phyloP scores from a whole-genome alignment of 2,329 filamentous ascomycete genomes.

The Sclerotinia sclerotiorum region DNA sequence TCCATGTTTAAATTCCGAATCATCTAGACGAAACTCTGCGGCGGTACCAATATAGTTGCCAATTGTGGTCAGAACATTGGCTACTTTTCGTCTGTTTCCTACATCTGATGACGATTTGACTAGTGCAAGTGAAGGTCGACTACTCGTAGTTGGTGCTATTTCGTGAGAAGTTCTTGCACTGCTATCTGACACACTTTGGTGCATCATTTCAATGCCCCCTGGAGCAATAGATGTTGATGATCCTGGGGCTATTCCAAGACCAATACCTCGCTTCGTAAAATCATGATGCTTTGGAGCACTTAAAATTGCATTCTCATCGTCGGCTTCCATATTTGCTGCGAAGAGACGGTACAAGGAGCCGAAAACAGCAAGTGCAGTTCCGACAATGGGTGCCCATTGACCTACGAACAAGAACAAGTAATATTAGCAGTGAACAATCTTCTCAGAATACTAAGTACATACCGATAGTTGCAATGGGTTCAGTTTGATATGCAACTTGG shows the following conservation, averaged over 20 bases:
- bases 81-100: conserved; percentile 46
- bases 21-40: conserved; percentile 49
- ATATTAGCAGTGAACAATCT: conserved; percentile 28
- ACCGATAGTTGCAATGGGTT: conserved; percentile 62
- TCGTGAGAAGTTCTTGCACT: conserved; percentile 15
- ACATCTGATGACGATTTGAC: conserved; percentile 18
- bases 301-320: conserved; percentile 18
- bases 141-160: background rate
- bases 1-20: conserved; percentile 49
- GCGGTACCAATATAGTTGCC: conserved; percentile 50
- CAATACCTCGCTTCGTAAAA: conserved; percentile 8
- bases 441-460: conserved; percentile 34
- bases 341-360: conserved; percentile 59
- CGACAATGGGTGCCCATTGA: conserved; percentile 61
- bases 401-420: conserved; percentile 43
- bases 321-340: conserved; percentile 24
- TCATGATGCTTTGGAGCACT: conserved; percentile 19
- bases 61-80: conserved; percentile 46
- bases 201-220: conserved; percentile 12
- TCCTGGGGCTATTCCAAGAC: background rate
- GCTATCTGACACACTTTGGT: conserved; percentile 23
- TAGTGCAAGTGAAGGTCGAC: background rate
- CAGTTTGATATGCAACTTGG: conserved; percentile 58
- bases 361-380: conserved; percentile 55
- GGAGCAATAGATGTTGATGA: conserved; percentile 19